Evolutionary conservation across 169 alveolate genomes (phyloP).

Genomic region (Perkinsus olseni): DNA sequence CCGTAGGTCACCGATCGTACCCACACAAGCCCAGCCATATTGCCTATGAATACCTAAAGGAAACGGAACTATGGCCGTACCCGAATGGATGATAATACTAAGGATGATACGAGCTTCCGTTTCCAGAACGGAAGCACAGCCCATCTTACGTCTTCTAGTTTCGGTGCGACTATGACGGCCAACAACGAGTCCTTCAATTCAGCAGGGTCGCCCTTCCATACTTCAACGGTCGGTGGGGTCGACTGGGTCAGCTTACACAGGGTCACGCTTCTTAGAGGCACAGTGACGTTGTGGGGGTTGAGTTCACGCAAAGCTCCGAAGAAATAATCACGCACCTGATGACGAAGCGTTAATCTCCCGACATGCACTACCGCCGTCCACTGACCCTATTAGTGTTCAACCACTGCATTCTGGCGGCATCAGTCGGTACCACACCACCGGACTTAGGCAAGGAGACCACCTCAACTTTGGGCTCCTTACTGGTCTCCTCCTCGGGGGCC

Average conservation of each 20-base stretch:
- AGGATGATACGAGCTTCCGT: background rate
- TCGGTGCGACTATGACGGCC: background rate
- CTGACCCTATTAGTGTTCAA: background rate
- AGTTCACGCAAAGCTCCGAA: background rate
- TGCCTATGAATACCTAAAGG: background rate
- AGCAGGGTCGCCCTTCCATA: background rate
- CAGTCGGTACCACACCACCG: background rate
- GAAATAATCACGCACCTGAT: background rate
- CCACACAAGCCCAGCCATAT: background rate
- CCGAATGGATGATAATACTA: no score
- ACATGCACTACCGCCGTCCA: background rate
- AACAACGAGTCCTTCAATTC: background rate
- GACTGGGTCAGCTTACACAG: background rate
- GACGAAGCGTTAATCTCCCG: background rate
- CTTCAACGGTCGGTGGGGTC: background rate
- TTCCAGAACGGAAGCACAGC: background rate
- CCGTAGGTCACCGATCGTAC: background rate
- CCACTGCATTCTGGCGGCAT: background rate
- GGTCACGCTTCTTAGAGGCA: background rate
- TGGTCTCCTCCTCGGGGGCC: background rate
- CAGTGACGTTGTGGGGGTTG: background rate
- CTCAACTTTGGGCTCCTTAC: background rate
- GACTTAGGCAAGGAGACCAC: background rate
- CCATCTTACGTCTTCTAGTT: background rate
- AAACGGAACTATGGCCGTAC: background rate